These are phyloP conservation scores for Arabidopsis hybrid DNA, from an alignment of 441 rosid species.

Conservation along the genomic window DNA sequence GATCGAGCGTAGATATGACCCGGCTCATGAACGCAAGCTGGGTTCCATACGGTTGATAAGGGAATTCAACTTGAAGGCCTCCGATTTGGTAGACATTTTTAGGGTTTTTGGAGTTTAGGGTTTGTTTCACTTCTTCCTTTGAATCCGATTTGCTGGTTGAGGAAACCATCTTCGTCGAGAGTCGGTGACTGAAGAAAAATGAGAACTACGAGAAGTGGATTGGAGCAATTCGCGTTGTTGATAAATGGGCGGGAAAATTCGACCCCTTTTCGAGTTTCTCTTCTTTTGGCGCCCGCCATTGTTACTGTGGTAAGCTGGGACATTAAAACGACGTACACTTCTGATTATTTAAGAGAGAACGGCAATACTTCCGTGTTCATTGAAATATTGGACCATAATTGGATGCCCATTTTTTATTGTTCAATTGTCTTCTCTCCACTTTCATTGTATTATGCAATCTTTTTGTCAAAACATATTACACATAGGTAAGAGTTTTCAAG, in stretches of 20 bases:
- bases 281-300: constrained; percentile 35
- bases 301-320: not conserved
- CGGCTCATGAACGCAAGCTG: constrained; percentile 97
- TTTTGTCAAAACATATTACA: not conserved
- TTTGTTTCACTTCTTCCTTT: constrained; percentile 38
- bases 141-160: constrained; percentile 28
- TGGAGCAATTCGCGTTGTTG: not conserved
- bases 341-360: constrained; percentile 8
- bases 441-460: not conserved
- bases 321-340: constrained; percentile 28
- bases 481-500: not conserved
- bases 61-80: constrained; percentile 86
- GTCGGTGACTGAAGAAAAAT: constrained; percentile 9
- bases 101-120: constrained; percentile 50
- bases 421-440: not conserved
- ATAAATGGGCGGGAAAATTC: constrained; percentile 39
- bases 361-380: not conserved
- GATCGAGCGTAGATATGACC: constrained; percentile 90
- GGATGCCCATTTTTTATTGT: constrained; percentile 14
- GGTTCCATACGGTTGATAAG: constrained; percentile 92
- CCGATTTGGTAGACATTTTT: constrained; percentile 65
- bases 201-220: constrained; percentile 5
- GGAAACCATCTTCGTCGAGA: constrained; percentile 42
- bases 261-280: not conserved
- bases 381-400: not conserved